Base-by-base conservation (phyloP, 164 flowering plant genomes). In the Stephania cephalantha region DNA sequence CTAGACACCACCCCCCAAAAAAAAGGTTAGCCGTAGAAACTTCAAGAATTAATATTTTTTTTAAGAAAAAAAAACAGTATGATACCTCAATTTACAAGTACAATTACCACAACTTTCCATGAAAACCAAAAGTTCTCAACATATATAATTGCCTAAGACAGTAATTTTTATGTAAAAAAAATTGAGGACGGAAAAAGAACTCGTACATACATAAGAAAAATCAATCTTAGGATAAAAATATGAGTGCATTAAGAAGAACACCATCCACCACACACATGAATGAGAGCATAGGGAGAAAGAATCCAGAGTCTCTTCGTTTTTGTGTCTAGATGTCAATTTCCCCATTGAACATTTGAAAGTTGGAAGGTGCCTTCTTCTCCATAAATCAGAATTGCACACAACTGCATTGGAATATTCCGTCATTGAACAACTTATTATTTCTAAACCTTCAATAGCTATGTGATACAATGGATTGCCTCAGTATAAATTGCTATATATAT, bases 1-100 rank as follows among this genome's bases (percentile, higher is more conserved):
- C 91, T 89, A 65, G 70, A 35, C 42, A 35, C 42, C 42, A 35
- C 42, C 30, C 78, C 69, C 10, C 2, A 31, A 72, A 72, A 53
- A 30, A 30, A 13, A 52, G 18, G 42, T 29, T 7, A 68, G 46
- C 10, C 17, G n/a, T 68, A 17, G 6, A 13, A 35, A 30, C 17
- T 68, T 68, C n/a, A 31, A 18, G 65, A 58, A 58, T 18, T 55
- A 17, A 50, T 29, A 52, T 11, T 42, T 35, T 9, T 69, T 35
- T 4, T 18, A n/a, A 13, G 11, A 8, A 31, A 69, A 35, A 31
- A 22, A 69, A 69, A 9, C 50, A 42, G 20, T 58, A 58, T 15
- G 64, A 58, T n/a, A 50, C 55, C 13, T 55, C 64, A 58, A 15
- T 58, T 58, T 18, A 18, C 20, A 58, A 12, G 5, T n/a, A 58